Conservation (phyloP, 352 stramenopile genomes). For the Globisporangium cylindrosporum region DNA sequence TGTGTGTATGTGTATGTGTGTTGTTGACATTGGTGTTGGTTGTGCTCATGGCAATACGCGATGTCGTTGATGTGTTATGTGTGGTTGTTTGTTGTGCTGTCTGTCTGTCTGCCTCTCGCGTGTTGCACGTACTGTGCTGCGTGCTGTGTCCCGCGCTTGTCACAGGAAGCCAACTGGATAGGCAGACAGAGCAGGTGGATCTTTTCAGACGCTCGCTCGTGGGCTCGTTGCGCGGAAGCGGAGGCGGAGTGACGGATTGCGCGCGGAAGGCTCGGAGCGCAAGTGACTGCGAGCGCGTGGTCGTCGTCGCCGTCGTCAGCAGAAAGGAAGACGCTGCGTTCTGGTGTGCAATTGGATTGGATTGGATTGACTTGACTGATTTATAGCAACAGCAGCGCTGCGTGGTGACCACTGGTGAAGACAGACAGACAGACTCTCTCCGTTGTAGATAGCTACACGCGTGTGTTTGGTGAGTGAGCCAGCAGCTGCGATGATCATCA, state of each 20-base stretch:
- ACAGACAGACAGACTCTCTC: background rate
- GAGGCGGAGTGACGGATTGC: background rate
- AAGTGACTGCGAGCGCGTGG: background rate
- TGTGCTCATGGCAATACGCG: background rate
- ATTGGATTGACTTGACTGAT: background rate
- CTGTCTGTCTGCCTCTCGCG: no score
- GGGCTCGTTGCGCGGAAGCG: background rate
- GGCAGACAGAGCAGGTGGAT: background rate
- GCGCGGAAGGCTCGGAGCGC: background rate
- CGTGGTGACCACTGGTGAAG: background rate
- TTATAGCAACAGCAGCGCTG: background rate
- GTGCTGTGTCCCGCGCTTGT: background rate
- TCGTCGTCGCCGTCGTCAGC: background rate
- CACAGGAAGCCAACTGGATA: background rate
- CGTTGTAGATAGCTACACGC: background rate
- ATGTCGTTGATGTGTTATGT: background rate
- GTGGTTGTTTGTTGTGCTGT: background rate
- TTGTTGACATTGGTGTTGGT: background rate
- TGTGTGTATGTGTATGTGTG: background rate
- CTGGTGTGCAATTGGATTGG: background rate
- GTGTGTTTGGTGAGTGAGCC: background rate
- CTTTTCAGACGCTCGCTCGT: background rate
- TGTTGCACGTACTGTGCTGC: background rate
- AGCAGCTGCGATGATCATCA: conserved; percentile 28
- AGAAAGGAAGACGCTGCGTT: background rate